phyloP scores from a whole-genome alignment of 1,139 yeast genomes.

The Meyerozyma guilliermondii region DNA sequence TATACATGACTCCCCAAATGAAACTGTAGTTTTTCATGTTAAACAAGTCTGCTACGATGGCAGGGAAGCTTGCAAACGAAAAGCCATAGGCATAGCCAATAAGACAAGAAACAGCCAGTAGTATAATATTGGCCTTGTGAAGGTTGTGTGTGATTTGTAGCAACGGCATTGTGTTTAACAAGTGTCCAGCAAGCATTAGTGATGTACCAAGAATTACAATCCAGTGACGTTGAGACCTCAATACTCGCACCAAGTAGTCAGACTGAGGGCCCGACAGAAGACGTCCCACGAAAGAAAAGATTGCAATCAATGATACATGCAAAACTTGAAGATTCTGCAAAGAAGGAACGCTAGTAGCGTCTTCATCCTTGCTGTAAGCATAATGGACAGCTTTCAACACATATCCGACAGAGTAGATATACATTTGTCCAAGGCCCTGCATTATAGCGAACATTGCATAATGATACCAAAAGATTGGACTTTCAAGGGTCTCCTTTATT shows the following conservation, averaged over 20 bases:
- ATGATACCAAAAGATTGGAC: constrained; percentile 40
- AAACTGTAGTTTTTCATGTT: constrained; percentile 71
- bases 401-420: constrained; percentile 70
- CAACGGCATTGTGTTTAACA: constrained; percentile 32
- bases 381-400: constrained; percentile 49
- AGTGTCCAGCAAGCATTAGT: constrained; percentile 35
- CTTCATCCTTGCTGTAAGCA: constrained; percentile 20
- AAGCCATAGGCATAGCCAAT: constrained; percentile 80
- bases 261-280: constrained; percentile 65
- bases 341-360: constrained; percentile 10
- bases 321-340: constrained; percentile 51
- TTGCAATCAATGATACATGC: constrained; percentile 69
- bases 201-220: constrained; percentile 49
- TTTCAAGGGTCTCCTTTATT: not conserved
- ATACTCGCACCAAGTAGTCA: constrained; percentile 49
- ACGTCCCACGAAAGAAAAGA: constrained; percentile 65
- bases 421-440: constrained; percentile 76
- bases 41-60: constrained; percentile 71
- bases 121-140: constrained; percentile 29
- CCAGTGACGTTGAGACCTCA: constrained; percentile 64
- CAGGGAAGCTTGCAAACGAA: constrained; percentile 76
- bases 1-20: constrained; percentile 73
- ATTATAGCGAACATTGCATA: constrained; percentile 54
- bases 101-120: constrained; percentile 46
- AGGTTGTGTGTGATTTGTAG: constrained; percentile 19